Percentiles rank a stretch among this genome's conserved stretches.
Conservation (phyloP, 1,139 yeast genomes). For the Kurtzmaniella quercitrusa region DNA sequence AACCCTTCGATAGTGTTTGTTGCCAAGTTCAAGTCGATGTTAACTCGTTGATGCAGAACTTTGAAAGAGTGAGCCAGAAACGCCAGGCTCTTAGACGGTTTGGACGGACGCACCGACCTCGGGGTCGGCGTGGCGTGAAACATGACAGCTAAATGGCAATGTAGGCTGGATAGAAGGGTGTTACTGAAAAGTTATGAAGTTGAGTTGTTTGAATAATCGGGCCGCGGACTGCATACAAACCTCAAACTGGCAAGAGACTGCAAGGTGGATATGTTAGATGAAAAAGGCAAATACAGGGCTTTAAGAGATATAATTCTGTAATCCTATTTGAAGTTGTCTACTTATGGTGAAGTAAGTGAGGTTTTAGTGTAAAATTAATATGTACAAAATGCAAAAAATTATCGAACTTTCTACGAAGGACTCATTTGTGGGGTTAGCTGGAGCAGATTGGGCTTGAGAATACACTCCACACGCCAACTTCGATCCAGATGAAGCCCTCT, state of each 20-base stretch:
- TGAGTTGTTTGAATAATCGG: neutral
- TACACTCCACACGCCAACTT: neutral
- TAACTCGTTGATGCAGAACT: slow-evolving; percentile 67
- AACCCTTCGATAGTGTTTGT: slow-evolving; percentile 56
- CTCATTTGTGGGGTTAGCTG: neutral
- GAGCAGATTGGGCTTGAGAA: neutral
- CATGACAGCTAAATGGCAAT: neutral
- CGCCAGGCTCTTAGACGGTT: slow-evolving; percentile 18
- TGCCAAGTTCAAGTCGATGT: slow-evolving; percentile 62
- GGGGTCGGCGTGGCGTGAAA: slow-evolving; percentile 15
- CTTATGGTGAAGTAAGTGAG: too few relatives aligned
- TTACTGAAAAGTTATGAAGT: neutral
- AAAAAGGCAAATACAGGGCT: too few relatives aligned
- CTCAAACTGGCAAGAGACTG: neutral
- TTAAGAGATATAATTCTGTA: too few relatives aligned
- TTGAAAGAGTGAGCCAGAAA: slow-evolving; percentile 42
- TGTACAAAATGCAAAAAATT: neutral
- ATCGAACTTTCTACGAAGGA: neutral
- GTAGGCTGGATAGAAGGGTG: neutral
- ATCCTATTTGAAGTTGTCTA: too few relatives aligned
- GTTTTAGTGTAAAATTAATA: neutral
- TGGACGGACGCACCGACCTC: slow-evolving; percentile 14
- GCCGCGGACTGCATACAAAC: neutral
- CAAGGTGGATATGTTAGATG: neutral
- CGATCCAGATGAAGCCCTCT: slow-evolving; percentile 3